Percentiles rank a stretch among this genome's conserved stretches.
Conservation (phyloP, 148 eudicot genomes). For the Chenopodium album region DNA sequence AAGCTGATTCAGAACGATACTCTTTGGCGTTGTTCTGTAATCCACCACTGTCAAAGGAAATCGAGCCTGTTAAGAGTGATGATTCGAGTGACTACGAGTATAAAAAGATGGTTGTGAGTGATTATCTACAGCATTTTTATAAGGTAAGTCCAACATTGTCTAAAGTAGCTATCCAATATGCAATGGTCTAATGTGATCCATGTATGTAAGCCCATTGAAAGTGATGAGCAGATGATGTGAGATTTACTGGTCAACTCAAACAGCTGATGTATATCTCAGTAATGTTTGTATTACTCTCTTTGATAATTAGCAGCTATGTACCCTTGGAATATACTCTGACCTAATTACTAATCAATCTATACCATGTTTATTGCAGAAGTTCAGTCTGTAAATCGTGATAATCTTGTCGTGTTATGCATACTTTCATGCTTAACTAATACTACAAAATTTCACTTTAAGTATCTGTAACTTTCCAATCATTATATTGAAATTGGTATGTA, state of each 20-base stretch:
- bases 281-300: too few species aligned
- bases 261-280: too few species aligned
- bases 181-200: background rate
- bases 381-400: background rate
- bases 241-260: too few species aligned
- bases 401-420: background rate
- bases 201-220: too few species aligned
- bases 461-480: too few species aligned
- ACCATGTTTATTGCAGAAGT: background rate
- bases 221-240: too few species aligned
- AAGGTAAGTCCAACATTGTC: slow-evolving; percentile 13
- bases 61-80: background rate
- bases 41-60: background rate
- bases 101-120: slow-evolving; percentile 19
- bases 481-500: background rate
- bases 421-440: background rate
- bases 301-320: too few species aligned
- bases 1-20: background rate
- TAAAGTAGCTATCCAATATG: slow-evolving; percentile 18
- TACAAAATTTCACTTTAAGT: too few species aligned
- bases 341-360: too few species aligned
- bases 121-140: slow-evolving; percentile 20
- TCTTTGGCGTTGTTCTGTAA: background rate
- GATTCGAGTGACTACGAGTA: slow-evolving; percentile 1
- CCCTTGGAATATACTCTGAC: too few species aligned